These are phyloP conservation scores for Tetraselmis chui DNA, from an alignment of 139 green algal genomes.

Conservation along the genomic window DNA sequence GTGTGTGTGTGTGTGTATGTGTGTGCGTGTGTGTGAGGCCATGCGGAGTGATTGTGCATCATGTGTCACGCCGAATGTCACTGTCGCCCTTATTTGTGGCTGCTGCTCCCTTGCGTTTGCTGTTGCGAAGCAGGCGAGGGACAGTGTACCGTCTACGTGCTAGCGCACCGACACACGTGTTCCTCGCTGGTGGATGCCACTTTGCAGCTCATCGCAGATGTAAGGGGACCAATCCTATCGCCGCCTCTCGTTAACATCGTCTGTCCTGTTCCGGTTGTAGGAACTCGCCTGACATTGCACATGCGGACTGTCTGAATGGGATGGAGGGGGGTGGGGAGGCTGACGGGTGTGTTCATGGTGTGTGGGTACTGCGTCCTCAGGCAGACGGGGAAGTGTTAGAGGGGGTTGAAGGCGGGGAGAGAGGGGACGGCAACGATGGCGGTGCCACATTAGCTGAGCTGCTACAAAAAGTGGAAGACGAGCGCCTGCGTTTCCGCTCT, in stretches of 20 bases:
- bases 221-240: no score
- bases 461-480: not conserved
- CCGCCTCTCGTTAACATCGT: not conserved
- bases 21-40: not conserved
- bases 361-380: not conserved
- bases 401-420: not conserved
- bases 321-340: not conserved
- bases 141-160: not conserved
- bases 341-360: not conserved
- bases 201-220: not conserved
- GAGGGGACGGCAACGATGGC: not conserved
- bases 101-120: not conserved
- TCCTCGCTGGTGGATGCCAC: not conserved
- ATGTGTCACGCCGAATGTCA: not conserved
- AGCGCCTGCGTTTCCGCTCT: not conserved
- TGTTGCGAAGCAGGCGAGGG: not conserved
- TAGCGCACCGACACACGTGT: not conserved
- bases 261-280: not conserved
- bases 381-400: not conserved
- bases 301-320: no score
- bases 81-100: not conserved
- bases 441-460: not conserved
- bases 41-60: not conserved
- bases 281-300: no score
- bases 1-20: not conserved